Evolutionary conservation across 352 stramenopile genomes (phyloP).

Genomic region (Phytopythium sindhum): DNA sequence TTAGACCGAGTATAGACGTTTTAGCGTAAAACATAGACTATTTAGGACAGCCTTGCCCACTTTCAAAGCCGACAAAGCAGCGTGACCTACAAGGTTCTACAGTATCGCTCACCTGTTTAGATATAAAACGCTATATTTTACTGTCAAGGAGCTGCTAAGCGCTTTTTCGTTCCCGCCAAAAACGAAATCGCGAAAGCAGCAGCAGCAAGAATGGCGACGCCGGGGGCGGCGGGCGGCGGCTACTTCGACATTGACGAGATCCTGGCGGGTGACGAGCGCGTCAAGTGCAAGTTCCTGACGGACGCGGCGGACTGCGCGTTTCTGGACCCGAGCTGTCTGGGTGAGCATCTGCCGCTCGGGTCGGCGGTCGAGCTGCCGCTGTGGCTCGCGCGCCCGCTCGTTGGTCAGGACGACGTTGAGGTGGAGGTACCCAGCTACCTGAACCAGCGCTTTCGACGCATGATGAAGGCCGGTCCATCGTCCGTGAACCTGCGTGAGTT

Average conservation of each 20-base stretch:
- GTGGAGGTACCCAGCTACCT: conserved; percentile 63
- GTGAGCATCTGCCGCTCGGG: conserved; percentile 40
- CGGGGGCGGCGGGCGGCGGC: conserved; percentile 10
- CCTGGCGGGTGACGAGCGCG: conserved; percentile 72
- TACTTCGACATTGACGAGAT: conserved; percentile 80
- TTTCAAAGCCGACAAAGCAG: too few relatives aligned
- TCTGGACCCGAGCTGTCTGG: conserved; percentile 64
- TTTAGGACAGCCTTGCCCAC: too few relatives aligned
- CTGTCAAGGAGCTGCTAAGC: too few relatives aligned
- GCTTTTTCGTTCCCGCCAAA: conserved; percentile 1
- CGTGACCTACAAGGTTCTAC: neutral
- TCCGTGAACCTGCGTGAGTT: conserved; percentile 77
- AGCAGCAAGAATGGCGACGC: too few relatives aligned
- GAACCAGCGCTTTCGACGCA: conserved; percentile 67
- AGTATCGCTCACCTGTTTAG: too few relatives aligned
- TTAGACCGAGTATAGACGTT: neutral
- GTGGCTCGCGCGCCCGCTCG: conserved; percentile 66
- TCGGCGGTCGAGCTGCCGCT: conserved; percentile 68
- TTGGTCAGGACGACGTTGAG: conserved; percentile 39
- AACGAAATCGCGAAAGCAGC: too few relatives aligned
- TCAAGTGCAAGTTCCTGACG: conserved; percentile 74
- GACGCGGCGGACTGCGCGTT: conserved; percentile 69
- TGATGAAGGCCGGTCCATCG: conserved; percentile 76
- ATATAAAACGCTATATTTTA: too few relatives aligned
- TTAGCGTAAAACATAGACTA: neutral